These are phyloP conservation scores for Coemansia sp. DNA, from an alignment of 192 early-diverging fungal species.

Conservation along the genomic window DNA sequence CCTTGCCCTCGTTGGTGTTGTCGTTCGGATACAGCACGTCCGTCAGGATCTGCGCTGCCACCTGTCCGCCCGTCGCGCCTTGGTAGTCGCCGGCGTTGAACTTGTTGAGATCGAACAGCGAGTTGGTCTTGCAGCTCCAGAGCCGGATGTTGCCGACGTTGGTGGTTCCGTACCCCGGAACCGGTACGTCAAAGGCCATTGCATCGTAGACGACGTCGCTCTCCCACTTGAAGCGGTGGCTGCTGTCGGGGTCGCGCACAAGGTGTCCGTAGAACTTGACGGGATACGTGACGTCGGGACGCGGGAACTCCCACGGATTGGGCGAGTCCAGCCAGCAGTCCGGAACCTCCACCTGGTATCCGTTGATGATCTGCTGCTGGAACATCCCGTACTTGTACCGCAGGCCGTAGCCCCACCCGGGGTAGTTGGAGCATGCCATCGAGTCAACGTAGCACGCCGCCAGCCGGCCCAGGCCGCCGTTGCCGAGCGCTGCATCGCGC, in stretches of 20 bases:
- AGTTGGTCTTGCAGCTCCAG: slow-evolving; percentile 92
- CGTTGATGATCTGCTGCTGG: slow-evolving; percentile 94
- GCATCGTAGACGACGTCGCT: slow-evolving; percentile 84
- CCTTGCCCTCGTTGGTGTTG: slow-evolving; percentile 96
- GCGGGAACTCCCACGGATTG: slow-evolving; percentile 97
- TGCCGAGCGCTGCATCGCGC: slow-evolving; percentile 94
- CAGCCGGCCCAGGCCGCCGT: slow-evolving; percentile 94
- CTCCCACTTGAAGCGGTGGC: slow-evolving; percentile 79
- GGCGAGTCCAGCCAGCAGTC: slow-evolving; percentile 97
- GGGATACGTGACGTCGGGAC: slow-evolving; percentile 87
- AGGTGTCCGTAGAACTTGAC: slow-evolving; percentile 90
- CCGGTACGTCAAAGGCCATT: slow-evolving; percentile 95
- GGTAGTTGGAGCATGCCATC: slow-evolving; percentile 88
- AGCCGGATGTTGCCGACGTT: slow-evolving; percentile 96
- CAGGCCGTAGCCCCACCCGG: slow-evolving; percentile 96
- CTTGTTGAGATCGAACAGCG: slow-evolving; percentile 80
- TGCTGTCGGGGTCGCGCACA: slow-evolving; percentile 69
- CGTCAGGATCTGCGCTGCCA: slow-evolving; percentile 90
- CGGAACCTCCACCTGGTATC: slow-evolving; percentile 90
- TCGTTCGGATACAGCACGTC: slow-evolving; percentile 97
- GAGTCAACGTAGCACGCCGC: slow-evolving; percentile 99
- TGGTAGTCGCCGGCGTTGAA: slow-evolving; percentile 94
- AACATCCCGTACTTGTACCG: slow-evolving; percentile 99
- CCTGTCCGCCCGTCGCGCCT: slow-evolving; percentile 88
- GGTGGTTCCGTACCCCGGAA: slow-evolving; percentile 93